phyloP scores from a whole-genome alignment of 345 rosid species.

The Eutrema heterophyllum region DNA sequence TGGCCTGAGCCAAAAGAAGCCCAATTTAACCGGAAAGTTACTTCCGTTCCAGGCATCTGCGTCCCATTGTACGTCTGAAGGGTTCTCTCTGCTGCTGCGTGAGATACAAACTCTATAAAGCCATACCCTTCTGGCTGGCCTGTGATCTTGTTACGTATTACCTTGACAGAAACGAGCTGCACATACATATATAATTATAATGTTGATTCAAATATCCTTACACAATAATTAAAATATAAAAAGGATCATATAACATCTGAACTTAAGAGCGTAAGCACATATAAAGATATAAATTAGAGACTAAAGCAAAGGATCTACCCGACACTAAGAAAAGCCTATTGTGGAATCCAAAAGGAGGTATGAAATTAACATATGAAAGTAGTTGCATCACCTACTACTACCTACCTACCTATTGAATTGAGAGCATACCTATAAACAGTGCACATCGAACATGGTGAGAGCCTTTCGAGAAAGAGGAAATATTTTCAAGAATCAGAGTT shows the following conservation, averaged over 20 bases:
- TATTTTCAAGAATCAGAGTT: not conserved
- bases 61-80: conserved; percentile 81
- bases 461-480: not conserved
- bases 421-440: not conserved
- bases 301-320: not conserved
- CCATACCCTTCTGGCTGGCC: conserved; percentile 98
- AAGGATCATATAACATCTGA: not conserved
- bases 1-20: conserved; percentile 96
- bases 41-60: conserved; percentile 88
- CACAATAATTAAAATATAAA: not conserved
- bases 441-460: not conserved
- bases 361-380: not conserved
- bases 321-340: not conserved
- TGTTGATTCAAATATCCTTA: not conserved
- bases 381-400: not conserved
- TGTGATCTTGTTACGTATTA: conserved; percentile 90
- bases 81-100: conserved; percentile 83
- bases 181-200: not conserved
- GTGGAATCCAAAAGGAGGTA: not conserved
- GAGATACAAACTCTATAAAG: conserved; percentile 86
- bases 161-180: conserved; percentile 86
- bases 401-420: not conserved
- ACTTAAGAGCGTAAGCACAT: not conserved
- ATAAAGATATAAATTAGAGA: not conserved
- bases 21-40: conserved; percentile 85